Evolutionary conservation across 1,284 basidiomycete species (phyloP), one percentile per base, ranked within the genome.

Genomic region (Leccinum angustisporum): DNA sequence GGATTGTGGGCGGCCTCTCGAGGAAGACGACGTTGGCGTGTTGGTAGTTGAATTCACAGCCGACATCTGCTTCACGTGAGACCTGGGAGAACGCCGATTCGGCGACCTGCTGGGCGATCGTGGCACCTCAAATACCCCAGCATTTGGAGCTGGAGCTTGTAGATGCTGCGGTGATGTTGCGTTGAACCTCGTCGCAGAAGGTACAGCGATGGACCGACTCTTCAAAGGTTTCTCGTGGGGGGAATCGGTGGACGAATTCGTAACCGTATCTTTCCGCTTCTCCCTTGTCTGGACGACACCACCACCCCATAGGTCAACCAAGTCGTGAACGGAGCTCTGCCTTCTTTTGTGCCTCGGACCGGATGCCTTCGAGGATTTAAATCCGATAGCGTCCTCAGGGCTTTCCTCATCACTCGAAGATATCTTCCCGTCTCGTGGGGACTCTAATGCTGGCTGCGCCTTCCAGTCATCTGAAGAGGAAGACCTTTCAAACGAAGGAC

Each of bases 261-360:
- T 57, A 14, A 56, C 38, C 38, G 58, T 52, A 56, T 75, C 74
- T 62, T 75, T 75, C 43, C 73, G 76, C 61, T 75, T 78, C 60
- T 82, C 79, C 66, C 76, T 80, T 16, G 73, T 66, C 61, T 61
- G 63, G 62, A 76, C 68, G 57, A 78, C 62, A 11, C 80, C 79
- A 14, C 87, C 88, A 54, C 88, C 87, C 80, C 86, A 91, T 31
- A 92, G 73, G 71, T 89, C 87, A 38, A 92, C 88, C 58, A 92
- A 72, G 68, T 92, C 88, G 69, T 92, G 88, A 27, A 92, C 90
- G 8, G 91, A 92, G 66, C 84, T 86, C 76, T 92, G 89, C 63
- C 89, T 77, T 34, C 82, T 78, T 63, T 75, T 79, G 36, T 71
- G 70, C 40, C 69, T 71, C 51, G 65, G 68, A 51, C 69, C 65